Percentiles rank a stretch among this genome's conserved stretches.
Evolutionary conservation across 2,329 filamentous ascomycete species (phyloP).

Genomic region (Chaetothyriales sp.): DNA sequence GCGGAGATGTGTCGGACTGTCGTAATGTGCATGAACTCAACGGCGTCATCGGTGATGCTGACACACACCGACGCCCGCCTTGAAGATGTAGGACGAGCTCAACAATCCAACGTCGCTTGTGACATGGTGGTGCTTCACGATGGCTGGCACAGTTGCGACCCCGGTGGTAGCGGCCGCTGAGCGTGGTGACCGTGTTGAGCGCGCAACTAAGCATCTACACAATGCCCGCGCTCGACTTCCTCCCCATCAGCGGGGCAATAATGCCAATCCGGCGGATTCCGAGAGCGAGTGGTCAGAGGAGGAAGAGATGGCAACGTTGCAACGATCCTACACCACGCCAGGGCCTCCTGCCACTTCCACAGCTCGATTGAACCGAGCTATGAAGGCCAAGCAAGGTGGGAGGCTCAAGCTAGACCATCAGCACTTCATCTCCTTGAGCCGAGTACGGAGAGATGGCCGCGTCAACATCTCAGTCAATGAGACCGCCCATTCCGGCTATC

Average conservation of each 20-base stretch:
- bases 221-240: background rate
- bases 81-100: background rate
- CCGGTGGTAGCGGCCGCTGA: background rate
- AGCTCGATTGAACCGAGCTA: conserved; percentile 12
- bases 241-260: background rate
- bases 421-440: conserved; percentile 28
- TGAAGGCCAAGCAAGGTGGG: conserved; percentile 2
- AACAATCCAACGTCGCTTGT: background rate
- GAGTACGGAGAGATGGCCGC: conserved; percentile 51
- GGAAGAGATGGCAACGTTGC: conserved; percentile 2
- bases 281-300: conserved; percentile 8
- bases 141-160: background rate
- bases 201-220: background rate
- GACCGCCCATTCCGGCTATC: conserved; percentile 51
- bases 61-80: too few relatives aligned
- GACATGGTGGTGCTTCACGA: background rate
- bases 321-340: conserved; percentile 6
- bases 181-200: background rate
- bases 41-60: background rate
- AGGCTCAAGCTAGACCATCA: conserved; percentile 11
- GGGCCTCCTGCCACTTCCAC: conserved; percentile 6
- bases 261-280: conserved; percentile 2
- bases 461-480: conserved; percentile 59
- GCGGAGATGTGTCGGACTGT: too few relatives aligned
- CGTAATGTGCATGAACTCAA: too few relatives aligned